phyloP scores from a whole-genome alignment of 2,329 filamentous ascomycete species.

The Colletotrichum sp. region DNA sequence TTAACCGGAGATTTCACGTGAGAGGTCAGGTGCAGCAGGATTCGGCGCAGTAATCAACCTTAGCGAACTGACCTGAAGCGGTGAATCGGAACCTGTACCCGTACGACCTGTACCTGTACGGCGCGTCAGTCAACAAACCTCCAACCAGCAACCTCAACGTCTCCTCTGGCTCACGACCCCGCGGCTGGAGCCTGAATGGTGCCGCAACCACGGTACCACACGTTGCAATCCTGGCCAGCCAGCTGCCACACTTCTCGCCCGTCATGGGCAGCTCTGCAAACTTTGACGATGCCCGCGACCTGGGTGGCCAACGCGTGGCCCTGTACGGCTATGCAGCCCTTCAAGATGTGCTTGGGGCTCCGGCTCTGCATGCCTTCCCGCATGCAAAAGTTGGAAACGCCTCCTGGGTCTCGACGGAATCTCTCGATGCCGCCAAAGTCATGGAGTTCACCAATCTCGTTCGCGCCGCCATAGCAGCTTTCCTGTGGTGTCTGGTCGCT shows the following conservation, averaged over 20 bases:
- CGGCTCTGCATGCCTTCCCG: background rate
- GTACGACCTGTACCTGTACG: background rate
- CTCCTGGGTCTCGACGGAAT: background rate
- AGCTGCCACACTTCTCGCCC: background rate
- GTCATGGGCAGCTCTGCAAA: constrained; percentile 4
- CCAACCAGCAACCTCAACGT: background rate
- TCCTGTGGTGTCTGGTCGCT: constrained; percentile 33
- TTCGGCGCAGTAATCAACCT: background rate
- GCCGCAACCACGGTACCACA: background rate
- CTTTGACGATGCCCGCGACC: background rate
- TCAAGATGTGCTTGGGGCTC: constrained; percentile 3
- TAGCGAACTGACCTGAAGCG: constrained; percentile 2
- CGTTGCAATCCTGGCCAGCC: background rate
- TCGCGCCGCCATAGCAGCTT: constrained; percentile 32
- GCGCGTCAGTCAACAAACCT: background rate
- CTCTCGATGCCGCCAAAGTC: background rate
- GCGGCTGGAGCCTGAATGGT: background rate
- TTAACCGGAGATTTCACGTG: constrained; percentile 6
- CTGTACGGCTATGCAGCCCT: constrained; percentile 8
- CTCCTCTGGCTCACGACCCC: background rate
- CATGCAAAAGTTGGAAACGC: background rate
- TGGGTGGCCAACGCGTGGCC: background rate
- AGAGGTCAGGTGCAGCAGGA: constrained; percentile 12
- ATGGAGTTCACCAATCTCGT: constrained; percentile 22
- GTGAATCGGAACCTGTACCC: constrained; percentile 6